phyloP scores from a whole-genome alignment of 1,139 yeast species.

The Magnusiomyces fungicola region DNA sequence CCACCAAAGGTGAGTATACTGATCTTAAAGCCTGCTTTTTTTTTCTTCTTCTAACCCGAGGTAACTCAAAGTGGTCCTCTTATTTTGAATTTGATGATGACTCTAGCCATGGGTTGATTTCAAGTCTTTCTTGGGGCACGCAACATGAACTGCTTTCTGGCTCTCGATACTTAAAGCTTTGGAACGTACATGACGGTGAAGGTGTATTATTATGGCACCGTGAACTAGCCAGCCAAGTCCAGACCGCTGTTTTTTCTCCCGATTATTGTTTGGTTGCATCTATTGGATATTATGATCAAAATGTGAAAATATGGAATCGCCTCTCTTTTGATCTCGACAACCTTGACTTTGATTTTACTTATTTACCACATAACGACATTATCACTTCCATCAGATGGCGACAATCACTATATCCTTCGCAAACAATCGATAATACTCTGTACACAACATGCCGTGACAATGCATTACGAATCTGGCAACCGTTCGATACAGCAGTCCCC shows the following conservation, averaged over 20 bases:
- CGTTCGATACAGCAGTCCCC: slow-evolving; percentile 41
- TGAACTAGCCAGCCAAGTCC: slow-evolving; percentile 44
- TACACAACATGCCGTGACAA: slow-evolving; percentile 55
- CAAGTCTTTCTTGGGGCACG: slow-evolving; percentile 62
- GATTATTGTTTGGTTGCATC: slow-evolving; percentile 63
- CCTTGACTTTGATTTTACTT: slow-evolving; percentile 63
- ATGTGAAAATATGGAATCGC: slow-evolving; percentile 75
- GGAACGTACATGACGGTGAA: slow-evolving; percentile 41
- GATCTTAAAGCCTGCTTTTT: too few relatives aligned
- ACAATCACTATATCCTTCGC: slow-evolving; percentile 22
- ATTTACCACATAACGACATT: slow-evolving; percentile 55
- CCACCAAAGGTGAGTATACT: slow-evolving; percentile 19
- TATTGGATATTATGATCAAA: slow-evolving; percentile 47
- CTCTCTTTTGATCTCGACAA: slow-evolving; percentile 59
- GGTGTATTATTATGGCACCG: slow-evolving; percentile 45
- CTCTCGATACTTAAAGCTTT: slow-evolving; percentile 47
- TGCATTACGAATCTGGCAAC: slow-evolving; percentile 63
- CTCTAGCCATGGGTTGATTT: slow-evolving; percentile 35
- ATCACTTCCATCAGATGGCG: slow-evolving; percentile 40
- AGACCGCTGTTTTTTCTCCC: slow-evolving; percentile 48
- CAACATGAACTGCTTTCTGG: slow-evolving; percentile 59
- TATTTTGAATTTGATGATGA: slow-evolving; percentile 43
- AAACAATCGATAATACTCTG: slow-evolving; percentile 37
- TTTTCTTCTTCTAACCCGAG: too few relatives aligned
- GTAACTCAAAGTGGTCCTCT: slow-evolving; percentile 36